phyloP scores from a whole-genome alignment of 345 rosid genomes.

The Eucalyptus cloeziana region DNA sequence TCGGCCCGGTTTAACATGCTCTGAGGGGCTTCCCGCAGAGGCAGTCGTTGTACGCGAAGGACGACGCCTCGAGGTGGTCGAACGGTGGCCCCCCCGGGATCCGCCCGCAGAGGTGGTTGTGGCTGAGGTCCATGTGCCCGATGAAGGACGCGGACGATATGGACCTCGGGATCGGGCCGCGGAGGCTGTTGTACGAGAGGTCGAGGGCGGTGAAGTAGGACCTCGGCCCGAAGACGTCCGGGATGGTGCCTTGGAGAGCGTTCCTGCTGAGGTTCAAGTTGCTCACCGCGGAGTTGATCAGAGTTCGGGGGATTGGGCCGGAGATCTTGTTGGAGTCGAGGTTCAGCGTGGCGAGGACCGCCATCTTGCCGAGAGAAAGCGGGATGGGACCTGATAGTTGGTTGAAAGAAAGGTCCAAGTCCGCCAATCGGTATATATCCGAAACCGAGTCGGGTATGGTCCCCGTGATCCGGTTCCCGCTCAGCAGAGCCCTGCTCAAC shows the following conservation, averaged over 20 bases:
- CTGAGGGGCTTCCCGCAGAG: conserved; percentile 75
- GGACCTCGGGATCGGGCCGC: conserved; percentile 53
- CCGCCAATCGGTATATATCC: conserved; percentile 67
- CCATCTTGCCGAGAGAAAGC: conserved; percentile 58
- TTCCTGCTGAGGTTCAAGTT: conserved; percentile 64
- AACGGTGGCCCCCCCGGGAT: conserved; percentile 77
- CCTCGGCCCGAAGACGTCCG: conserved; percentile 63
- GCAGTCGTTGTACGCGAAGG: conserved; percentile 59
- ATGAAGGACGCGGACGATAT: conserved; percentile 45
- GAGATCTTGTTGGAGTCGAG: conserved; percentile 59
- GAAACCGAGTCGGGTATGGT: conserved; percentile 49
- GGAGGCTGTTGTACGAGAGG: conserved; percentile 47
- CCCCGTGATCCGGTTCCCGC: conserved; percentile 51
- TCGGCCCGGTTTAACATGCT: conserved; percentile 14
- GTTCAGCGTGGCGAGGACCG: conserved; percentile 70
- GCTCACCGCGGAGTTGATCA: conserved; percentile 46
- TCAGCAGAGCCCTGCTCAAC: conserved; percentile 68
- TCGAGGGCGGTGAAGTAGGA: conserved; percentile 71
- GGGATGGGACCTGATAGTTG: conserved; percentile 52
- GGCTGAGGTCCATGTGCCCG: conserved; percentile 85
- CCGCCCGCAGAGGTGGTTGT: conserved; percentile 72
- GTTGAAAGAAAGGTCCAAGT: conserved; percentile 70
- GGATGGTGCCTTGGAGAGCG: conserved; percentile 34
- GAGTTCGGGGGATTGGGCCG: conserved; percentile 40
- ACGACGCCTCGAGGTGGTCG: conserved; percentile 74